Evolutionary conservation across 1,284 basidiomycete genomes (phyloP), one percentile per base, ranked within the genome.

Genomic region (Cryptococcus wingfieldii): DNA sequence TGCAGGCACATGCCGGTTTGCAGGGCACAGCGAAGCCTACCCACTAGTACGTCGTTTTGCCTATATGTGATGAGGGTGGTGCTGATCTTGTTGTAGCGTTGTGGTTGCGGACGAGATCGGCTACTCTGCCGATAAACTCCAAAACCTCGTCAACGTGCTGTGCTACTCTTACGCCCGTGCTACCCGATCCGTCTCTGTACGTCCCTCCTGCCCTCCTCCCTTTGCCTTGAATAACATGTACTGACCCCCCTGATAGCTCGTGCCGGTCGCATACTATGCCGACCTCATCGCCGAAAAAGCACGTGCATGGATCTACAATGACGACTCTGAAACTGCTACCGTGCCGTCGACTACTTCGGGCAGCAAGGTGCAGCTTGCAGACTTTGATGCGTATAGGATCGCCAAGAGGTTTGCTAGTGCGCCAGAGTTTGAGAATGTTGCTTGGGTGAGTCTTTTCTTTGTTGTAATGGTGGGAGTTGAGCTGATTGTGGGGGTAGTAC

Each of bases 161-260:
- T 79, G 74, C 60, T 77, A 77, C 65, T 66, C 65, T 8, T 80
- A 77, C 55, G 69, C 73, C 14, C 68, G 79, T 27, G 78, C 78
- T 27, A 79, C 78, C 3, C 68, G 70, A 41, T 66, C 75, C n/a
- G 76, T 70, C n/a, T 34, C 31, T 4, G 31, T 34, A 34, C 6
- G 31, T 6, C 31, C 31, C 5, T 10, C 31, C 3, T 34, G 1
- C 31, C 31, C 5, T 10, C 31, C 3, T 34, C 31, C 10, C 31
- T 23, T 23, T 23, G 2, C 23, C 23, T 23, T 23, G 23, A 3
- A 23, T 23, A 23, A 23, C 23, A 23, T 23, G 23, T 13, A 28
- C 13, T 43, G 18, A 41, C 6, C 34, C n/a, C 16, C 41, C 23
- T 8, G 31, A 39, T 10, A 18, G 19, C 18, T 25, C 54, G 19